These are phyloP conservation scores for Nothomitra cinnamomea DNA, from an alignment of 2,329 filamentous ascomycete species.

Conservation along the genomic window DNA sequence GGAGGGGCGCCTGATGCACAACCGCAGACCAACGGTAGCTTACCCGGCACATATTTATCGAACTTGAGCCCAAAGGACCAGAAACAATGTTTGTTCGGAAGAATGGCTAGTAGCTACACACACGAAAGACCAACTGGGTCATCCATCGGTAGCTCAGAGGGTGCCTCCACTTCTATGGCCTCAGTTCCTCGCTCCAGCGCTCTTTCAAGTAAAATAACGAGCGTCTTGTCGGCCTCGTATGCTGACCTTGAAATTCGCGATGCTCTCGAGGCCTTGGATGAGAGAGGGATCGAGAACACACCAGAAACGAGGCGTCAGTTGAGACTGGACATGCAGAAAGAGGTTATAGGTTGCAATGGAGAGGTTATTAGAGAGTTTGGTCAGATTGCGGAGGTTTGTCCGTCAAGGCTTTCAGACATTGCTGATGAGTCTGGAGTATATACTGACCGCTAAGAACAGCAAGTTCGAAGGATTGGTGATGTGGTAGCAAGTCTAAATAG, in stretches of 20 bases:
- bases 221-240: constrained; percentile 79
- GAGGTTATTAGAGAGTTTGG: constrained; percentile 80
- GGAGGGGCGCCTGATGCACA: background rate
- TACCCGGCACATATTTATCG: background rate
- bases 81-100: background rate
- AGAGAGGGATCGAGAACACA: constrained; percentile 52
- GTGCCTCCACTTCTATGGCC: background rate
- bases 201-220: constrained; percentile 65
- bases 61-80: background rate
- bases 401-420: background rate
- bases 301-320: constrained; percentile 63
- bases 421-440: constrained; percentile 1
- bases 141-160: background rate
- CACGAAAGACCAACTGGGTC: background rate
- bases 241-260: constrained; percentile 84
- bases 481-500: constrained; percentile 65
- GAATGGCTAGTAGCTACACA: background rate
- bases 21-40: background rate
- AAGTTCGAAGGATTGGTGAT: constrained; percentile 68
- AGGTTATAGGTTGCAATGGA: constrained; percentile 85
- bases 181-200: constrained; percentile 34
- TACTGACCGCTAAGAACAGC: constrained; percentile 30
- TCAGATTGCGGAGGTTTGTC: constrained; percentile 62
- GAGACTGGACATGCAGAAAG: constrained; percentile 70
- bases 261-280: constrained; percentile 62